A percentile compares a stretch with the other conserved stretches of the same genome.
phyloP scores from a whole-genome alignment of 2,329 filamentous ascomycete species.

The Diaporthe sp. region DNA sequence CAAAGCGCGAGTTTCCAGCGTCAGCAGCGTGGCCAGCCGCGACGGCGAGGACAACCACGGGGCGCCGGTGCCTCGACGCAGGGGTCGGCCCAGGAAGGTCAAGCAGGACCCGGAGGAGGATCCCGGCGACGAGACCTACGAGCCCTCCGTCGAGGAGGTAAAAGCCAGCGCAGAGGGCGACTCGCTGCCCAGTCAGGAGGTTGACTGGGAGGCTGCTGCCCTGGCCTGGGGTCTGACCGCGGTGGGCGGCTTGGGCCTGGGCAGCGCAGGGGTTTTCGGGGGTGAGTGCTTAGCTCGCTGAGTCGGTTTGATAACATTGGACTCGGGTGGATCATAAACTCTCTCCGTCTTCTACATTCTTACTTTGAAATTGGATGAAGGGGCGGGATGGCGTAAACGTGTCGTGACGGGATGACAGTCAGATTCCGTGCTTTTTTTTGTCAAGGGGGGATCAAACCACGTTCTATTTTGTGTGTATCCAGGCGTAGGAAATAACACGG shows the following conservation, averaged over 20 bases:
- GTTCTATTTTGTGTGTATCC: background rate
- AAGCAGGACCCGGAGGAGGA: slow-evolving; percentile 46
- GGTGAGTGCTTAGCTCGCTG: slow-evolving; percentile 60
- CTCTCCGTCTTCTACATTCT: background rate
- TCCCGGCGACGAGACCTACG: slow-evolving; percentile 53
- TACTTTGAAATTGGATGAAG: background rate
- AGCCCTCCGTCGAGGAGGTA: slow-evolving; percentile 52
- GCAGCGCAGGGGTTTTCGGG: slow-evolving; percentile 61
- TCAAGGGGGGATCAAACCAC: background rate
- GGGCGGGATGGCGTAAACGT: background rate
- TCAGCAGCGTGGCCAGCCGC: slow-evolving; percentile 27
- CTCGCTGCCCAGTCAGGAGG: slow-evolving; percentile 54
- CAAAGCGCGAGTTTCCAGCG: slow-evolving; percentile 13
- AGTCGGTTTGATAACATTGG: slow-evolving; percentile 21
- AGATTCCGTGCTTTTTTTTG: background rate
- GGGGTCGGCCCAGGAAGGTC: slow-evolving; percentile 48
- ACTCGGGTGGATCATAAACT: background rate
- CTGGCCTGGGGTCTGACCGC: slow-evolving; percentile 62
- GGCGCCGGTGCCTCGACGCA: slow-evolving; percentile 42
- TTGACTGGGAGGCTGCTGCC: slow-evolving; percentile 63
- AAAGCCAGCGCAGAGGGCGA: slow-evolving; percentile 56
- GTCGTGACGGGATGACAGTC: slow-evolving; percentile 1
- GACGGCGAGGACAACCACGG: slow-evolving; percentile 36
- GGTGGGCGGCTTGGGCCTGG: slow-evolving; percentile 60
- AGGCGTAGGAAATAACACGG: slow-evolving; percentile 13